Evolutionary conservation across 2,329 filamentous ascomycete species (phyloP), one percentile per base, ranked within the genome.

Genomic region (Tolypocladium amazonense): DNA sequence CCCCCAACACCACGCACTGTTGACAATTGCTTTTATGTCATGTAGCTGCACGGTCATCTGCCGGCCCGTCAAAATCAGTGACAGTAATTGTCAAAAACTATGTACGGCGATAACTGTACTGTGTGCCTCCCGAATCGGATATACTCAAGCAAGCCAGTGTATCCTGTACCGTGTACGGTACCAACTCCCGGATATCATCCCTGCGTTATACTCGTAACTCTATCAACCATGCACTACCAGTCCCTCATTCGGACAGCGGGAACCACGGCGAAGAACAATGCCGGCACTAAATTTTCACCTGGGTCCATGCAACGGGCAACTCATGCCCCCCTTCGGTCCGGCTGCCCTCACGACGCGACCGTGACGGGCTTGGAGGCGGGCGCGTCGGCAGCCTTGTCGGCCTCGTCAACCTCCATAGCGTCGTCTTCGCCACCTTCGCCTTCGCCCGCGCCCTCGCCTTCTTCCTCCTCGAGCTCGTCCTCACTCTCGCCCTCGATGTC

Each of bases 401-500:
- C 61, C 57, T 66, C 68, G 62, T 82, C 80, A 54, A 82, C 76
- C 56, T 82, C 80, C 79, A 82, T 81, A 56, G 76, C 76, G 61
- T 76, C 79, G 56, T 75, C 73, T 15, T 69, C 74, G n/a, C 57
- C 69, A 43, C 59, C 70, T 56, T 71, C 72, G 11, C 62, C 74
- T 60, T 71, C 72, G 9, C 62, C 74, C 61, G 69, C 69, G 20
- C 61, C 73, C 59, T 74, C 77, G 12, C 63, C 73, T 56, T 76
- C 75, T 41, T 88, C 87, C 61, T 88, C 86, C 58, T 87, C 85
- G 30, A 90, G 84, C 62, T 86, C 86, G 38, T 88, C 88, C 65
- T 86, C 86, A 66, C 86, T 90, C 72, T 92, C 89, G 59, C 85
- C 87, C 68, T 91, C 89, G 54, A 92, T 84, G 71, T 92, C 89